phyloP scores from a whole-genome alignment of 2,329 filamentous ascomycete species.

The Uncinocarpus reesii region DNA sequence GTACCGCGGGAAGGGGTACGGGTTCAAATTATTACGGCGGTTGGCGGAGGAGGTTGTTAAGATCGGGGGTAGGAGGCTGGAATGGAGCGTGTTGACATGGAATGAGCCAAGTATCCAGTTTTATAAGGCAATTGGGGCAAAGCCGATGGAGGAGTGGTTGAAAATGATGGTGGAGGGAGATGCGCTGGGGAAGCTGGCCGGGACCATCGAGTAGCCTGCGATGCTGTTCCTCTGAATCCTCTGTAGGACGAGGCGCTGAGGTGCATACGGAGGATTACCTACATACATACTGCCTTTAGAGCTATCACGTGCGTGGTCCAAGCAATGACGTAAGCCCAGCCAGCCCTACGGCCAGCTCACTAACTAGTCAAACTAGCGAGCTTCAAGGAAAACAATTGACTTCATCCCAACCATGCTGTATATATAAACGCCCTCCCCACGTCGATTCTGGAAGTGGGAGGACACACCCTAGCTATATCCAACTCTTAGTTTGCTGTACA shows the following conservation, averaged over 20 bases:
- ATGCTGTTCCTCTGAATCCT: too few species aligned
- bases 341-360: not conserved
- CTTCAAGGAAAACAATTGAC: not conserved
- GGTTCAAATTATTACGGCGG: conserved; percentile 60
- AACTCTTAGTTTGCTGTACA: not conserved
- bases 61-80: conserved; percentile 63
- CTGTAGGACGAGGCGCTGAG: too few species aligned
- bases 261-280: too few species aligned
- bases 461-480: too few species aligned
- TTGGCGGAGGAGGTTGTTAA: conserved; percentile 69
- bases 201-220: too few species aligned
- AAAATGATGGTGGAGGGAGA: conserved; percentile 43
- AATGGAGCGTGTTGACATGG: conserved; percentile 89
- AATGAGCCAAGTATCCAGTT: conserved; percentile 85
- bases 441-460: not conserved
- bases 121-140: conserved; percentile 49
- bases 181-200: conserved; percentile 34
- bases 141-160: conserved; percentile 40
- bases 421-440: not conserved
- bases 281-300: too few species aligned
- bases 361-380: not conserved
- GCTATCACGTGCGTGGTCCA: too few species aligned
- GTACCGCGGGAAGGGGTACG: conserved; percentile 68
- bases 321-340: conserved; percentile 2
- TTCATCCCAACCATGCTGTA: not conserved